Conservation (phyloP, 768 basidiomycete genomes). For the Rhodotorula diobovata region DNA sequence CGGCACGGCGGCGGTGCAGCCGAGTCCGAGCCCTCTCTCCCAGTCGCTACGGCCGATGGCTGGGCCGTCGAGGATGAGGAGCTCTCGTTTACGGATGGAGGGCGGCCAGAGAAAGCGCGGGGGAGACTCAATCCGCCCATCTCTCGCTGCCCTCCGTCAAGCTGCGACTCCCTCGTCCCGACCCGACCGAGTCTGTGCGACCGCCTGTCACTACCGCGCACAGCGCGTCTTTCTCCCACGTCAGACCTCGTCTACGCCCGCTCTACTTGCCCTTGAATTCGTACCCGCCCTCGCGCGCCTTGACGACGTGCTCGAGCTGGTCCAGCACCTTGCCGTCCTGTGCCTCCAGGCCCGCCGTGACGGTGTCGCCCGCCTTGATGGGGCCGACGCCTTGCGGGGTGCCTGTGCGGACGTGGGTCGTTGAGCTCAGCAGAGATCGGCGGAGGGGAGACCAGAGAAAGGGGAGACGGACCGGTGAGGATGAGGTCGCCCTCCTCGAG, state of each 20-base stretch:
- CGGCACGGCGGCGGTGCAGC: no score
- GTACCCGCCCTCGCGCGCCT: conserved; percentile 67
- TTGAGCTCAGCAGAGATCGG: background rate
- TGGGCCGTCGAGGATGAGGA: no score
- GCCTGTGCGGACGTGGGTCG: conserved; percentile 48
- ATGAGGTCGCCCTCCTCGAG: conserved; percentile 64
- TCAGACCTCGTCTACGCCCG: background rate
- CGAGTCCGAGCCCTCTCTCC: no score
- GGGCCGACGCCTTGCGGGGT: conserved; percentile 89
- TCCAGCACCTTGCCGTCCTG: conserved; percentile 56
- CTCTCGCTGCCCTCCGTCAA: no score
- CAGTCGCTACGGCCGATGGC: no score
- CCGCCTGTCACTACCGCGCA: no score
- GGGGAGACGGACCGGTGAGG: conserved; percentile 28
- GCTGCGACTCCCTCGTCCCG: no score
- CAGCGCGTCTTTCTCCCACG: background rate
- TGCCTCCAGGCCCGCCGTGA: conserved; percentile 68
- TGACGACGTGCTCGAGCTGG: conserved; percentile 61
- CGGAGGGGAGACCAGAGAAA: background rate
- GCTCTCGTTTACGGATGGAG: no score
- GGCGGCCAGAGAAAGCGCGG: no score
- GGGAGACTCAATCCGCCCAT: no score
- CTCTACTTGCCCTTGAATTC: conserved; percentile 49
- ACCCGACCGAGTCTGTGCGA: no score
- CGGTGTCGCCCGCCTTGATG: conserved; percentile 66